Evolutionary conservation across 2,329 filamentous ascomycete species (phyloP), one percentile per base, ranked within the genome.

Genomic region (Fusarium sp.): DNA sequence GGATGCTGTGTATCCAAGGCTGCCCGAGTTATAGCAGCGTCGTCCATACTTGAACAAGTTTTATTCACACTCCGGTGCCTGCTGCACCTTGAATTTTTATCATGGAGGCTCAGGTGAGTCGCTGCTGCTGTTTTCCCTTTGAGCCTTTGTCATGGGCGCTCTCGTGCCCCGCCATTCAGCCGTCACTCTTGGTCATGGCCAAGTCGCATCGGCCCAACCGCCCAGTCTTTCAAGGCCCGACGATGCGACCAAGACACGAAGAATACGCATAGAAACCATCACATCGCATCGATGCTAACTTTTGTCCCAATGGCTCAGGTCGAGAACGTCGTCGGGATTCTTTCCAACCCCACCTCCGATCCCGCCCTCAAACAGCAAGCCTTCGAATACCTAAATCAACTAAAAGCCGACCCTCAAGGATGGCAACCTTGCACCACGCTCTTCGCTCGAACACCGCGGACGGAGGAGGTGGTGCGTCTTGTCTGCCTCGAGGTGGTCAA

Each of bases 291-390:
- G 24, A 60, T 70, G 33, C 72, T 74, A 62, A 74, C 66, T 29
- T 60, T 49, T 40, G 22, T 51, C 76, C 71, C 35, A 69, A 57
- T 46, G 57, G 58, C 59, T 27, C 80, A 98, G 94, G 92, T 98
- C 83, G 93, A 96, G 85, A 96, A 94, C 86, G 96, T 96, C 84
- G 96, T 98, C 85, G 91, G 96, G 83, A 97, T 98, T 85, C 94
- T 94, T 83, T 96, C 92, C 86, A 92, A 96, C 84, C 94, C 94
- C 68, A 85, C 89, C 78, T 93, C 94, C 78, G 91, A 95, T 83
- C 91, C 90, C 79, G 84, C 87, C 75, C 88, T 97, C 80, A 95
- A 96, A 84, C 84, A 86, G 69, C 95, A 98, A 86, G 95, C 96
- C 75, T 93, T 94, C 81, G 90, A 94, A 63, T 97, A 93, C 82